Base-by-base conservation (phyloP, 2,329 filamentous ascomycete genomes). In the Aureobasidium sp. region DNA sequence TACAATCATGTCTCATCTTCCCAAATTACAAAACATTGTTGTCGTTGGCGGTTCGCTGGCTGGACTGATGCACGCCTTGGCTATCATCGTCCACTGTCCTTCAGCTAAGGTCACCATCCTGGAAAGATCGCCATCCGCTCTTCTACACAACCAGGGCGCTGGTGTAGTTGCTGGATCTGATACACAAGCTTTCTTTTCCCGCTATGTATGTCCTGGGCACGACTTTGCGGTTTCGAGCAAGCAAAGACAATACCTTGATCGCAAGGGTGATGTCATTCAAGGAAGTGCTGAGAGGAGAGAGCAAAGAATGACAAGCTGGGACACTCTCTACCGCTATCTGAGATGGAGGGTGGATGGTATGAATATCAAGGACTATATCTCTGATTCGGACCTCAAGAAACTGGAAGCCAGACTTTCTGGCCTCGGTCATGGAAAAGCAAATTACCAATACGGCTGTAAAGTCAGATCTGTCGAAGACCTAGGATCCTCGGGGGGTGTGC, bases 261-360 rank as follows among this genome's bases (percentile, higher is more conserved):
- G 60, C 10, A 55, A 66, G n/a, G 71, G 71, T n/a, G 59, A 68
- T 1, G 64, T 69, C 12, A 69, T 72, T 37, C 46, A 66, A 20
- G 67, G 68, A 20, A 70, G 66, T 29, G 66, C 69, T 13, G 66
- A 71, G 43, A 59, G 74, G 24, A 71, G 71, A 63, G 64, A 67
- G 36, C 78, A 80, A 67, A 71, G 72, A 62, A 80, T 80, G 79
- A 80, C 76, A 3, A 78, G 76, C 61, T 81, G 79, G 78, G 78
- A 80, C 61, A 61, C 80, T 39, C 69, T 77, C 9, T 80, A 80
- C 65, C 71, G 77, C 56, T 63, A 79, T 7, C 70, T 80, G 64
- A 72, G 78, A 34, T 77, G 77, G 62, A 76, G 78, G 59, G 78
- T 77, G 55, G 78, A 81, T 62, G 75, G 75, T 66, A 59, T 71